phyloP scores from a whole-genome alignment of 2,329 filamentous ascomycete species.

The Thelonectria olida region DNA sequence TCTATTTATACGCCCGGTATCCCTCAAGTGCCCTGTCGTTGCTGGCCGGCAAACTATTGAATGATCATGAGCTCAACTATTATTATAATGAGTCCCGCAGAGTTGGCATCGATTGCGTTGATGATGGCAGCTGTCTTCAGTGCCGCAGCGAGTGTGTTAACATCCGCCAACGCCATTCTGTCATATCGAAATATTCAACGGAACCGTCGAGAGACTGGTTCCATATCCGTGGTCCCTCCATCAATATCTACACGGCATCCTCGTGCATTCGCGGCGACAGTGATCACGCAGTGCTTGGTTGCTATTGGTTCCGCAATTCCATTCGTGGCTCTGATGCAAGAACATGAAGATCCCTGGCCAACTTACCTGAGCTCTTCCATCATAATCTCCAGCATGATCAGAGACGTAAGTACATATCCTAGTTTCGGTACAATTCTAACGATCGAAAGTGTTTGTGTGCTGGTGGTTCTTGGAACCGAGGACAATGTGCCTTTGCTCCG shows the following conservation, averaged over 20 bases:
- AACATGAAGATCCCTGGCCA: neutral
- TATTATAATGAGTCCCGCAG: neutral
- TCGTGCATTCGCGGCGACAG: neutral
- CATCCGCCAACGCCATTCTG: neutral
- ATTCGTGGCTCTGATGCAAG: neutral
- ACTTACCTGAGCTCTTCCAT: neutral
- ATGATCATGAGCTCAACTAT: neutral
- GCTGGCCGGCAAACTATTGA: neutral
- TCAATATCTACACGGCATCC: neutral
- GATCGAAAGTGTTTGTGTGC: neutral
- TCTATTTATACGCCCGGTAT: constrained; percentile 2
- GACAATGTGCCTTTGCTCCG: neutral
- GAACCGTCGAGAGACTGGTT: neutral
- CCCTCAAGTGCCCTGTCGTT: neutral
- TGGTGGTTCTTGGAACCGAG: neutral
- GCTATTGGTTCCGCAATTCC: neutral
- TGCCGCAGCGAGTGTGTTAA: neutral
- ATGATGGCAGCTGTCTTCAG: neutral
- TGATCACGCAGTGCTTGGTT: neutral
- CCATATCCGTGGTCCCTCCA: neutral
- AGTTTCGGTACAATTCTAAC: neutral
- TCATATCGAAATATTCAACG: neutral
- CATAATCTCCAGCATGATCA: neutral
- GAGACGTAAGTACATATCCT: neutral
- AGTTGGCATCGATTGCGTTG: neutral